Evolutionary conservation across 1,284 basidiomycete species (phyloP).

Genomic region (Athelia sp.): DNA sequence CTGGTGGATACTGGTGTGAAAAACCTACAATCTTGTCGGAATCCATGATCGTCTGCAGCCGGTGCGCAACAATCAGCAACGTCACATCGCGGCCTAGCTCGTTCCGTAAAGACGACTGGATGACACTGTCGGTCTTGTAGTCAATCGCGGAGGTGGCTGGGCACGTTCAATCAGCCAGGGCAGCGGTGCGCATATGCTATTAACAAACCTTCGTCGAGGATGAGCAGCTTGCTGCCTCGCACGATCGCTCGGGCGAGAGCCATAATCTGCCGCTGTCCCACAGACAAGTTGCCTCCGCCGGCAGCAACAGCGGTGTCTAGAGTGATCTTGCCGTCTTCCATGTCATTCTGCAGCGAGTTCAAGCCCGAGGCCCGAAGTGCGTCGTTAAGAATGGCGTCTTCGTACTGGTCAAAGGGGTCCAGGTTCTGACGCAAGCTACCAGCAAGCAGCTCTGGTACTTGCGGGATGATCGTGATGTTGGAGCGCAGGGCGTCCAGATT

Average conservation of each 20-base stretch:
- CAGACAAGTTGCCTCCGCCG: slow-evolving; percentile 61
- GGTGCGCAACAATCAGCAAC: slow-evolving; percentile 29
- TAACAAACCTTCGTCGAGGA: slow-evolving; percentile 51
- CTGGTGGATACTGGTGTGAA: slow-evolving; percentile 91
- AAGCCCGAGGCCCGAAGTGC: slow-evolving; percentile 52
- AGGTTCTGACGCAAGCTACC: slow-evolving; percentile 55
- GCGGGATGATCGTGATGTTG: slow-evolving; percentile 60
- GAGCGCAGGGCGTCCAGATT: slow-evolving; percentile 63
- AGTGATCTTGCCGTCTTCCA: slow-evolving; percentile 43
- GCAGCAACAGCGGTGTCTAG: slow-evolving; percentile 48
- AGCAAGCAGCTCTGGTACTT: slow-evolving; percentile 59
- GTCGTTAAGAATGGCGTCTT: slow-evolving; percentile 57
- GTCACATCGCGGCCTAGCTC: slow-evolving; percentile 22
- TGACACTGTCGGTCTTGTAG: slow-evolving; percentile 32
- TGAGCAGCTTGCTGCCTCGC: slow-evolving; percentile 51
- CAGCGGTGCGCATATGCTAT: not conserved
- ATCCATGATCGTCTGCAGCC: slow-evolving; percentile 30
- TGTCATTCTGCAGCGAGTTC: slow-evolving; percentile 44
- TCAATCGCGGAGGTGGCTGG: slow-evolving; percentile 17
- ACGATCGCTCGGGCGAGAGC: slow-evolving; percentile 57
- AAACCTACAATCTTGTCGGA: slow-evolving; percentile 42
- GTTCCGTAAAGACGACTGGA: slow-evolving; percentile 32
- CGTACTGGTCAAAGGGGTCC: slow-evolving; percentile 70
- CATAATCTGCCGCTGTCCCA: slow-evolving; percentile 68
- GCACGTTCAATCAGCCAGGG: not conserved